A percentile compares a stretch with the other conserved stretches of the same genome.
Conservation (phyloP, 1,139 yeast genomes). For the Sugiyamaella japonica region DNA sequence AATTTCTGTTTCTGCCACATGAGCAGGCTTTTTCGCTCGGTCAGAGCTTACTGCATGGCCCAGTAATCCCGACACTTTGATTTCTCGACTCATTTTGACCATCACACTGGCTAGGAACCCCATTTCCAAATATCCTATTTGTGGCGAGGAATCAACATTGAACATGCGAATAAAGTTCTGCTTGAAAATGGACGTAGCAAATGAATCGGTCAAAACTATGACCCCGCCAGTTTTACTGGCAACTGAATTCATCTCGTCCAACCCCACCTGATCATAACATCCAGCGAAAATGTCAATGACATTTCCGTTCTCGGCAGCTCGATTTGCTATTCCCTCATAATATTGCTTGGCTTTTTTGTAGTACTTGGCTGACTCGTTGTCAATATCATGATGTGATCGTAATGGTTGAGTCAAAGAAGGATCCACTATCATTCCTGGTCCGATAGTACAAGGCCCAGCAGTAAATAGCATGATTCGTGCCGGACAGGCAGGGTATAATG, state of each 20-base stretch:
- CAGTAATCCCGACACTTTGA: constrained; percentile 84
- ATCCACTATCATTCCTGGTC: constrained; percentile 87
- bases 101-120: constrained; percentile 71
- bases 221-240: constrained; percentile 88
- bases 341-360: constrained; percentile 82
- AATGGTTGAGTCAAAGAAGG: constrained; percentile 86
- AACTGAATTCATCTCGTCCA: constrained; percentile 86
- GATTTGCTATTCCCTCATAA: constrained; percentile 71
- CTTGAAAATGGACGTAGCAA: constrained; percentile 90
- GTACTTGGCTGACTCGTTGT: constrained; percentile 70
- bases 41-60: constrained; percentile 65
- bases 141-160: constrained; percentile 56
- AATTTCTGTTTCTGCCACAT: constrained; percentile 88
- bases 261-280: constrained; percentile 94
- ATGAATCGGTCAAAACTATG: constrained; percentile 83
- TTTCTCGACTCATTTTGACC: constrained; percentile 79
- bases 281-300: constrained; percentile 91
- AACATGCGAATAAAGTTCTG: constrained; percentile 85
- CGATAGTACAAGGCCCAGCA: constrained; percentile 88
- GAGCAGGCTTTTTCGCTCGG: constrained; percentile 41
- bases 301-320: constrained; percentile 71
- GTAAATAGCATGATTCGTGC: constrained; percentile 61
- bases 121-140: constrained; percentile 73
- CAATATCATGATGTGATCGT: constrained; percentile 92
- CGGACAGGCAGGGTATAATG: constrained; percentile 52